Conservation (phyloP, 2,329 filamentous ascomycete genomes). For the Cladorrhinum sp. region DNA sequence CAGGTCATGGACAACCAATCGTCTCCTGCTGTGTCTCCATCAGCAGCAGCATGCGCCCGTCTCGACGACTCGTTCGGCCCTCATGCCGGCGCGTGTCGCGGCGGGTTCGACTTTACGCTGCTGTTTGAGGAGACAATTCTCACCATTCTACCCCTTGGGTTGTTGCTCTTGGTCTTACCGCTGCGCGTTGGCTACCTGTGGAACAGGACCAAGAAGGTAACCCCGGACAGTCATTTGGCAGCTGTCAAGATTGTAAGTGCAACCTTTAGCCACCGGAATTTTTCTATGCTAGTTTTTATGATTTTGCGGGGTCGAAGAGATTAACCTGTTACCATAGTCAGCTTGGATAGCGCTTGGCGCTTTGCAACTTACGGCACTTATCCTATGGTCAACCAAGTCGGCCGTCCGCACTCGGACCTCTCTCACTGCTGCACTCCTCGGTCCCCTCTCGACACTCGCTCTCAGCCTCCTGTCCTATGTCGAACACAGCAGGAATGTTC, state of each 20-base stretch:
- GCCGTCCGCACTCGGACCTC: slow-evolving; percentile 29
- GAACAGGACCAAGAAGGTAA: slow-evolving; percentile 18
- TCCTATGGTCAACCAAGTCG: slow-evolving; percentile 28
- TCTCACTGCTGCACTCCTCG: slow-evolving; percentile 30
- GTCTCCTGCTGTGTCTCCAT: not conserved
- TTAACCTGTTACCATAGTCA: slow-evolving; percentile 10
- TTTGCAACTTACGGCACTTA: slow-evolving; percentile 24
- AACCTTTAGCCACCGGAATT: not conserved
- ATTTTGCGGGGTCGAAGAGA: not conserved
- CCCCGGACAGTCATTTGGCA: slow-evolving; percentile 3
- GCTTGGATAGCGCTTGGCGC: slow-evolving; percentile 26
- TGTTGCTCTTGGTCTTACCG: slow-evolving; percentile 21
- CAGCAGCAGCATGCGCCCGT: slow-evolving; percentile 11
- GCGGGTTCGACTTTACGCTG: slow-evolving; percentile 33
- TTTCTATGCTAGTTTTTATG: not conserved
- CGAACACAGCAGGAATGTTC: slow-evolving; percentile 36
- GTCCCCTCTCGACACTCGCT: slow-evolving; percentile 31
- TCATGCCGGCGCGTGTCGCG: slow-evolving; percentile 26
- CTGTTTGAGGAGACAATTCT: slow-evolving; percentile 32
- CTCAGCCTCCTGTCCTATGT: slow-evolving; percentile 33
- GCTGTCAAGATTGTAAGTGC: slow-evolving; percentile 23
- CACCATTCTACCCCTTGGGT: slow-evolving; percentile 20
- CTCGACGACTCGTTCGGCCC: slow-evolving; percentile 29
- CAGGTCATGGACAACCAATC: slow-evolving; percentile 17
- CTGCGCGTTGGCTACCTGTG: slow-evolving; percentile 21